Percentiles rank a stretch among this genome's conserved stretches.
These are phyloP conservation scores for Brassica hybrid DNA, from an alignment of 441 rosid species.

Conservation along the genomic window DNA sequence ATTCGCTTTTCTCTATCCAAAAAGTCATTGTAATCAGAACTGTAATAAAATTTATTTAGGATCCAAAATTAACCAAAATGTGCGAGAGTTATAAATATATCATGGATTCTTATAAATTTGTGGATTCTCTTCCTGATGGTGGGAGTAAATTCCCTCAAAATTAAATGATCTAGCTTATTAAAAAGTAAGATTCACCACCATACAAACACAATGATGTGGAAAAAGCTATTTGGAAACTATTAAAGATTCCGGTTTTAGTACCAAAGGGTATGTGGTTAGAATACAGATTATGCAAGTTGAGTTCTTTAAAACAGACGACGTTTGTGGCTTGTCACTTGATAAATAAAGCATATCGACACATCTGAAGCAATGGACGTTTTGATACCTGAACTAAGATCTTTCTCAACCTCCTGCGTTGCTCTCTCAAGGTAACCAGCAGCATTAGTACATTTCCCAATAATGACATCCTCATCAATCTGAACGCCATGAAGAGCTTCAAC, in stretches of 20 bases:
- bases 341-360: slow-evolving; percentile 19
- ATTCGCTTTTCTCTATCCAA: neutral
- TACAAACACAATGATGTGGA: neutral
- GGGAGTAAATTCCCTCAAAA: neutral
- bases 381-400: slow-evolving; percentile 69
- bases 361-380: slow-evolving; percentile 19
- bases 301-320: slow-evolving; percentile 2
- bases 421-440: slow-evolving; percentile 70
- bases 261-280: slow-evolving; percentile 20
- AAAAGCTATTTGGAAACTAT: neutral
- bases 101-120: neutral
- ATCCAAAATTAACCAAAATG: neutral
- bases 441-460: slow-evolving; percentile 67
- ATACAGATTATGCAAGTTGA: slow-evolving; percentile 12
- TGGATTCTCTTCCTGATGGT: slow-evolving; percentile 3
- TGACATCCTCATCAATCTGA: slow-evolving; percentile 67
- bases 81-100: neutral
- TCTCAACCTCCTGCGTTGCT: slow-evolving; percentile 66
- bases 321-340: slow-evolving; percentile 19
- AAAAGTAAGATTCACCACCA: neutral
- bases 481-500: slow-evolving; percentile 68
- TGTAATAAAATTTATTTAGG: neutral
- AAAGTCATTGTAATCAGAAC: neutral
- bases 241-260: slow-evolving; percentile 11
- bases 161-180: slow-evolving; percentile 12